Evolutionary conservation across 192 early-diverging fungal species (phyloP), one percentile per base, ranked within the genome.

Genomic region (Mortierella alpina): DNA sequence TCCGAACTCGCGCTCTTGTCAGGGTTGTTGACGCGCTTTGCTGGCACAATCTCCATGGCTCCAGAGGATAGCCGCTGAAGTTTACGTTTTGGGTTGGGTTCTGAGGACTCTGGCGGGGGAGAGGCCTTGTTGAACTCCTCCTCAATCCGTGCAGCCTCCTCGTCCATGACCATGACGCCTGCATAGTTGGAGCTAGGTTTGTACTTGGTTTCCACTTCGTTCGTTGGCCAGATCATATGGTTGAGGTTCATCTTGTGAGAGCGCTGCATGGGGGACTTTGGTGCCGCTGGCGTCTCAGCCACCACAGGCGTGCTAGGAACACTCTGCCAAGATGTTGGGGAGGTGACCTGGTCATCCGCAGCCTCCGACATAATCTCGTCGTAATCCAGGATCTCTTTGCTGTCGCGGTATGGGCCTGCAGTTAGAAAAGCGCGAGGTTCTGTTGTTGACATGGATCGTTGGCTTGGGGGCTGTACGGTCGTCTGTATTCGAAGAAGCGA

Each of bases 211-310:
- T 72, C 77, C 53, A 72, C 64, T n/a, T 80, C 77, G 20, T 80
- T 80, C 14, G 77, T 80, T 6, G 77, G 77, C 77, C 77, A 80
- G 53, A 80, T 72, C 76, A 80, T 80, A 12, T 80, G 76, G 60
- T 80, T 70, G 23, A 80, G 55, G 66, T 80, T 80, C 77, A 80
- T 80, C 70, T 80, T 80, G 48, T 72, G 72, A 3, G 77, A 80
- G 5, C 77, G 77, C 54, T 62, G 77, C 14, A 51, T 65, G 44
- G 68, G 51, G 18, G 63, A 64, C 47, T 80, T 72, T 61, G 70
- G 18, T 2, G 60, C 31, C 17, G 45, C 14, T 0, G 62, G 56
- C 9, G 59, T 52, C 62, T 67, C 63, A 7, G 55, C 22, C 13
- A 63, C 61, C 14, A 61, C 77, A 10, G 70, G 77, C 5, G 77